Percentiles rank a stretch among this genome's conserved stretches.
Evolutionary conservation across 306 rosid genomes (phyloP).

Genomic region (Cajanus cajan): DNA sequence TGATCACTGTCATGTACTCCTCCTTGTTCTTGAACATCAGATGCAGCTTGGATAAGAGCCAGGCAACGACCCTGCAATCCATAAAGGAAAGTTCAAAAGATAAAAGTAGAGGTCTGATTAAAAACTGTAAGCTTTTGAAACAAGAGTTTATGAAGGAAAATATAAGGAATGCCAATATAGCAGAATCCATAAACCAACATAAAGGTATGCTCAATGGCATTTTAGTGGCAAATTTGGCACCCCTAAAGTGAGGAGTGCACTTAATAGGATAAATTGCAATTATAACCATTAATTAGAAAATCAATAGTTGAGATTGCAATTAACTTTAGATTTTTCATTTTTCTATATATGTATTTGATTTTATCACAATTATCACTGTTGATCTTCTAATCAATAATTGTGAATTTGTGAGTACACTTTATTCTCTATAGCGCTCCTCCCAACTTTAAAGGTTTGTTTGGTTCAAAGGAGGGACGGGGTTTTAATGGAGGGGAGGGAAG

Average conservation of each 20-base stretch:
- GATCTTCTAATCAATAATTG: background rate
- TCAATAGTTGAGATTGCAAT: no score
- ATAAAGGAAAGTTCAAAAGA: constrained; percentile 21
- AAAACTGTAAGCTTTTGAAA: constrained; percentile 7
- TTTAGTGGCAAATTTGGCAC: background rate
- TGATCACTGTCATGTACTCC: constrained; percentile 94
- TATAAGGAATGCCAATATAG: constrained; percentile 6
- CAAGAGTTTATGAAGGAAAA: constrained; percentile 5
- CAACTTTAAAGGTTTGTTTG: no score
- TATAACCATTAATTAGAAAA: background rate
- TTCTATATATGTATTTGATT: no score
- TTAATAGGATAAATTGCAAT: background rate
- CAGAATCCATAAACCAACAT: constrained; percentile 7
- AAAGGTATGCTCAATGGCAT: constrained; percentile 2
- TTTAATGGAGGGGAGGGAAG: no score
- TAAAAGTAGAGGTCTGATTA: background rate
- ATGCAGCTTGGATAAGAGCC: constrained; percentile 89
- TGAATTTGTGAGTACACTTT: background rate
- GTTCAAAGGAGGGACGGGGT: no score
- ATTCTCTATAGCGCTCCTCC: background rate
- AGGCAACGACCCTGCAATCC: constrained; percentile 73
- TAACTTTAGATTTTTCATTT: no score
- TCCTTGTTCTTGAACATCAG: constrained; percentile 94
- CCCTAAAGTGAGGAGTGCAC: background rate
- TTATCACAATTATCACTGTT: no score